Percentiles rank a stretch among this genome's conserved stretches.
These are phyloP conservation scores for Scolecobasidium constrictum DNA, from an alignment of 2,329 filamentous ascomycete genomes.

Conservation along the genomic window DNA sequence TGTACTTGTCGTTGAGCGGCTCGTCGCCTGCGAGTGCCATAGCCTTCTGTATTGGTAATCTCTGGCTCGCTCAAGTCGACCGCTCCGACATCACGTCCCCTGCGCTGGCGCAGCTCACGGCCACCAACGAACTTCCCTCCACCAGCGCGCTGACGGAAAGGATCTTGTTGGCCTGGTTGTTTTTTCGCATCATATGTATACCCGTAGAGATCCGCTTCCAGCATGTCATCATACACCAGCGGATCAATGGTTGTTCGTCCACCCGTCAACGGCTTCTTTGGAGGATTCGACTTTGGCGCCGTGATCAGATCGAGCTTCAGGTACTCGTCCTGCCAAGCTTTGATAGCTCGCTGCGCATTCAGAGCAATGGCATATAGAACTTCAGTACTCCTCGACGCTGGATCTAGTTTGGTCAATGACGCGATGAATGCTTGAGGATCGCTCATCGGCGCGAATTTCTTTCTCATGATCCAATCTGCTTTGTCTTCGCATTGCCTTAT, in stretches of 20 bases:
- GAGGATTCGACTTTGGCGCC: slow-evolving; percentile 36
- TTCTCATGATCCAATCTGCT: slow-evolving; percentile 31
- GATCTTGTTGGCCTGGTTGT: slow-evolving; percentile 41
- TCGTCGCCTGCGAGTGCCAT: slow-evolving; percentile 4
- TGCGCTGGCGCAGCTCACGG: slow-evolving; percentile 35
- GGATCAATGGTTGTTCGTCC: slow-evolving; percentile 34
- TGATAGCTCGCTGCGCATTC: slow-evolving; percentile 42
- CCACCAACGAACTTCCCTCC: slow-evolving; percentile 33
- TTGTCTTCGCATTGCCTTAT: slow-evolving; percentile 25
- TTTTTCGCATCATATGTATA: slow-evolving; percentile 46
- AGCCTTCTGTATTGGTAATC: slow-evolving; percentile 3
- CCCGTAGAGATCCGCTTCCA: slow-evolving; percentile 50
- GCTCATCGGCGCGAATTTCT: slow-evolving; percentile 29
- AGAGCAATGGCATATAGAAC: slow-evolving; percentile 44
- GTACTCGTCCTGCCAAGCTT: slow-evolving; percentile 49
- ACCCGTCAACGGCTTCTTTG: slow-evolving; percentile 40
- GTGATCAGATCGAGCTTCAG: slow-evolving; percentile 42
- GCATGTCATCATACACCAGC: slow-evolving; percentile 46
- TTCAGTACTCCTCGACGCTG: slow-evolving; percentile 34
- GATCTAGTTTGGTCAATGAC: slow-evolving; percentile 30
- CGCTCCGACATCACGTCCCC: slow-evolving; percentile 27
- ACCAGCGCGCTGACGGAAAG: slow-evolving; percentile 39
- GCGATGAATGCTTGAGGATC: slow-evolving; percentile 31
- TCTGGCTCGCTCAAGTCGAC: slow-evolving; percentile 21
- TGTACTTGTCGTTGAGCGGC: slow-evolving; percentile 5